A percentile compares a stretch with the other conserved stretches of the same genome.
Conservation (phyloP, 768 basidiomycete genomes). For the Hortiboletus flavorubellus region DNA sequence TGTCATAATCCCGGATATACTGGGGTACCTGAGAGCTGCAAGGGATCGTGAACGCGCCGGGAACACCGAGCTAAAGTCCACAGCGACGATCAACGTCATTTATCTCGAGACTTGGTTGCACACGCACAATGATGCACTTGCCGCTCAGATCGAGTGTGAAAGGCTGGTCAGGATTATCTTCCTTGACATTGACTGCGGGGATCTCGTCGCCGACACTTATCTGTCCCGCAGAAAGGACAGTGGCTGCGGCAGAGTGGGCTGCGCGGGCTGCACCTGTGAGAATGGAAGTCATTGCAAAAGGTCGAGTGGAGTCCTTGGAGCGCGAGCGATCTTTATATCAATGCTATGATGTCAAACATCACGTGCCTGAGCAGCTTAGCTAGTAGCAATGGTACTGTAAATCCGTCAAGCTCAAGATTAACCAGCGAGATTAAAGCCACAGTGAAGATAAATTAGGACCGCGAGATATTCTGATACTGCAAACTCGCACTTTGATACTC, state of each 20-base stretch:
- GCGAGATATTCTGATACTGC: too few relatives aligned
- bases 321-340: neutral
- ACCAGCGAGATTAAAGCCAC: too few relatives aligned
- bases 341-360: neutral
- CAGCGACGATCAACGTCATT: too few relatives aligned
- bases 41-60: too few relatives aligned
- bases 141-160: neutral
- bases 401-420: too few relatives aligned
- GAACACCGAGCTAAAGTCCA: too few relatives aligned
- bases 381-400: neutral
- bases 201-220: conserved; percentile 27
- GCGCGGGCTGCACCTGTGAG: conserved; percentile 29
- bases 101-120: too few relatives aligned
- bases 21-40: conserved; percentile 48
- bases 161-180: conserved; percentile 46
- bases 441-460: too few relatives aligned
- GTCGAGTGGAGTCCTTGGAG: conserved; percentile 13
- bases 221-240: too few relatives aligned
- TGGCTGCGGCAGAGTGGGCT: too few relatives aligned
- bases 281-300: conserved; percentile 8
- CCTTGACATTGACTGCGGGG: conserved; percentile 54
- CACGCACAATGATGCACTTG: too few relatives aligned
- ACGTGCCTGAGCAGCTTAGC: neutral
- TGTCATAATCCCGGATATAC: conserved; percentile 62
- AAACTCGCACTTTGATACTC: too few relatives aligned